Conservation (phyloP, 2,329 filamentous ascomycete genomes). For the Incumbomyces lentus region DNA sequence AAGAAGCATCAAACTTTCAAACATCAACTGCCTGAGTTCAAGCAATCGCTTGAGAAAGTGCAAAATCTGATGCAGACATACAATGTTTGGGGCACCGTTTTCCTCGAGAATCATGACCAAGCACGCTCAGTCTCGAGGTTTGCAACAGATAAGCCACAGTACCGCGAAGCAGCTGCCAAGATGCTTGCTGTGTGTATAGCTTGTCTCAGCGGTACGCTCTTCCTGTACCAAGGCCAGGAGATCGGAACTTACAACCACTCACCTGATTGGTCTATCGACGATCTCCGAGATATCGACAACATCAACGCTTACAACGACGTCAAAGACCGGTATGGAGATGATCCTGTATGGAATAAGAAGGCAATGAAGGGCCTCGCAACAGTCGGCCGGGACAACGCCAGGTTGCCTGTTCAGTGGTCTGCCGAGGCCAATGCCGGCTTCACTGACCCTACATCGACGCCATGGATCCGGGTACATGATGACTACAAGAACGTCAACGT, state of each 20-base stretch:
- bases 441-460: constrained; percentile 39
- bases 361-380: constrained; percentile 40
- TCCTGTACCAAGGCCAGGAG: constrained; percentile 49
- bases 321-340: constrained; percentile 23
- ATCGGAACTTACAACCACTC: constrained; percentile 48
- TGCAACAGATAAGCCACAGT: constrained; percentile 39
- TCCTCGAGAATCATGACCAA: constrained; percentile 58
- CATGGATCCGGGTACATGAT: constrained; percentile 64
- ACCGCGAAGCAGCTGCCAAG: constrained; percentile 45
- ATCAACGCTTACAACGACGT: constrained; percentile 34
- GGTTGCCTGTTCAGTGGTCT: constrained; percentile 65
- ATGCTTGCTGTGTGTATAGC: constrained; percentile 49
- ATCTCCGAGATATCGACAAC: constrained; percentile 23
- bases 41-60: constrained; percentile 46
- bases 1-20: constrained; percentile 16
- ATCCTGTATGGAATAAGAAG: constrained; percentile 32
- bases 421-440: constrained; percentile 52
- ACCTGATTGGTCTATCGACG: constrained; percentile 35
- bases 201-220: constrained; percentile 44
- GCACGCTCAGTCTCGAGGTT: constrained; percentile 48
- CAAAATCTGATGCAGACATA: constrained; percentile 43
- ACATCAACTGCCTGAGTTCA: constrained; percentile 37
- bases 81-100: constrained; percentile 55
- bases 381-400: constrained; percentile 54
- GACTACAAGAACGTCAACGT: constrained; percentile 55